A percentile compares a stretch with the other conserved stretches of the same genome.
Conservation (phyloP, 2,329 filamentous ascomycete genomes). For the Apiospora koreana region DNA sequence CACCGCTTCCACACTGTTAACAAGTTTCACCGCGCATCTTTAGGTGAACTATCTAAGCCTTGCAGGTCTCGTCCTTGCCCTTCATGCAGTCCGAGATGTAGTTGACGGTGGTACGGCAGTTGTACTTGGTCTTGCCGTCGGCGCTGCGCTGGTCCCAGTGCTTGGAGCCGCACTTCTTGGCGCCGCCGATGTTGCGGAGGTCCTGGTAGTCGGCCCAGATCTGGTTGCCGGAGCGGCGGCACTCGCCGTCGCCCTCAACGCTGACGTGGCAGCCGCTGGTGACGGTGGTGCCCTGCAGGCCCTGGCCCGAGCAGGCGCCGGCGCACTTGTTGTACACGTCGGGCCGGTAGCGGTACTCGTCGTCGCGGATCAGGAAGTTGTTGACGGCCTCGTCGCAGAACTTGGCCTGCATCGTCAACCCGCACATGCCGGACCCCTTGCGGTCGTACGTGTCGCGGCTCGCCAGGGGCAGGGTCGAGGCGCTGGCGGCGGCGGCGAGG, state of each 20-base stretch:
- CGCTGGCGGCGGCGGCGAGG: background rate
- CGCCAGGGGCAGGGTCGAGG: background rate
- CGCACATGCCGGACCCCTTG: conserved; percentile 10
- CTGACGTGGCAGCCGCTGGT: conserved; percentile 8
- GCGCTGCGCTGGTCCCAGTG: conserved; percentile 13
- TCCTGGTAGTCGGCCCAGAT: conserved; percentile 20
- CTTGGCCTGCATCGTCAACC: conserved; percentile 10
- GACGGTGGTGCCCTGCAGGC: background rate
- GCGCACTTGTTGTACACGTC: background rate
- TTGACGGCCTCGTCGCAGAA: conserved; percentile 14
- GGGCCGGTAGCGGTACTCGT: background rate
- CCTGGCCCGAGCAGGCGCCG: conserved; percentile 3
- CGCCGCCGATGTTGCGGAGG: conserved; percentile 15
- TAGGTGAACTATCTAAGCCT: too few relatives aligned
- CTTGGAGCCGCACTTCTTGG: conserved; percentile 17
- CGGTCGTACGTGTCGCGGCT: conserved; percentile 12
- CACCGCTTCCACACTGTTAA: too few relatives aligned
- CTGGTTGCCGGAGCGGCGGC: conserved; percentile 18
- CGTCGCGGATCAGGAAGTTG: conserved; percentile 9
- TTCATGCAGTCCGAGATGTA: conserved; percentile 3
- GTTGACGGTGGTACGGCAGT: conserved; percentile 16
- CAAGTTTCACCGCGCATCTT: too few relatives aligned
- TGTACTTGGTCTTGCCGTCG: background rate
- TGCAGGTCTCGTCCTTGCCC: background rate
- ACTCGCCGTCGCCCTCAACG: conserved; percentile 14